Percentiles rank a stretch among this genome's conserved stretches.
Evolutionary conservation across 495 filamentous ascomycete species (phyloP).

Genomic region (Neurospora sp.): DNA sequence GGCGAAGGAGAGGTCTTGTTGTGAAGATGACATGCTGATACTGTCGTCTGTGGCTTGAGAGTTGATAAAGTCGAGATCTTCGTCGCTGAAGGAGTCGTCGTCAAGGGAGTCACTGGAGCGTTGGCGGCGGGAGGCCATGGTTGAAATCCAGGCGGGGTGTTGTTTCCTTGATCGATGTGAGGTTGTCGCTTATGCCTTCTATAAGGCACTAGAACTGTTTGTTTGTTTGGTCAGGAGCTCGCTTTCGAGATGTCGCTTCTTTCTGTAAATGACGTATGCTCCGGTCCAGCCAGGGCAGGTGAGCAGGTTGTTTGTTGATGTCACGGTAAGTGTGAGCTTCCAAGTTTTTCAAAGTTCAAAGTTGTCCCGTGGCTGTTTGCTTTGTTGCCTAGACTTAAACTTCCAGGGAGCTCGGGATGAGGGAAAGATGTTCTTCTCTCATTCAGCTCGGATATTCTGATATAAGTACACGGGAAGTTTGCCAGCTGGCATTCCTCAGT

Average conservation of each 20-base stretch:
- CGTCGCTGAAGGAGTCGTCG: constrained; percentile 23
- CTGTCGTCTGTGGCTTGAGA: constrained; percentile 11
- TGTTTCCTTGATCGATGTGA: background rate
- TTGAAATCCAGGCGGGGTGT: background rate
- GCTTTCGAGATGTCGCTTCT: background rate
- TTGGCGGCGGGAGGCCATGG: background rate
- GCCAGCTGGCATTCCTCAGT: background rate
- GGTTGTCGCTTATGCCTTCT: background rate
- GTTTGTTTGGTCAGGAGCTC: background rate
- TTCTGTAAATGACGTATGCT: background rate
- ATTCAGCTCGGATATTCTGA: background rate
- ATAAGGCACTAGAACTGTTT: background rate
- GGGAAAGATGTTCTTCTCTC: background rate
- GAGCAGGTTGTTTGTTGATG: background rate
- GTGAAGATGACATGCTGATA: background rate
- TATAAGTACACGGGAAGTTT: background rate
- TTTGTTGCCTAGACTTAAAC: background rate
- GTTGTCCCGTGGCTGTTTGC: background rate
- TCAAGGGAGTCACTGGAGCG: background rate
- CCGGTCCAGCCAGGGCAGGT: background rate
- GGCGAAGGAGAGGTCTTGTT: background rate
- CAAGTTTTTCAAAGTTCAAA: background rate
- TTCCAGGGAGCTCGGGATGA: background rate
- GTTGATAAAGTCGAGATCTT: constrained; percentile 25
- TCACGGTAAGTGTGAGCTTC: background rate